Evolutionary conservation across 2,329 filamentous ascomycete genomes (phyloP), one percentile per base, ranked within the genome.

Genomic region (Alternaria ventricosa): DNA sequence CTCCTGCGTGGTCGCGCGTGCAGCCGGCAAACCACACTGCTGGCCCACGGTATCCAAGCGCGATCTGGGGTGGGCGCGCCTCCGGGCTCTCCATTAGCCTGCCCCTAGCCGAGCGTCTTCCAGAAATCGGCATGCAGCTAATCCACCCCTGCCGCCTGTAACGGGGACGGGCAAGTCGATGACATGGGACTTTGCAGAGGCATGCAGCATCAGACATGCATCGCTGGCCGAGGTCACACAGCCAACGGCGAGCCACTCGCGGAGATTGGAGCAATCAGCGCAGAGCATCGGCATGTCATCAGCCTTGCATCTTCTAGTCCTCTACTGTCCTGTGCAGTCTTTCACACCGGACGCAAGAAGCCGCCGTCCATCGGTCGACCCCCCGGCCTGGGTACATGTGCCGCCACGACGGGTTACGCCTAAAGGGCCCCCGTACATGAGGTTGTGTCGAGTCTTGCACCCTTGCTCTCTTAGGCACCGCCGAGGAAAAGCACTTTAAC

Each of bases 211-310:
- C 69, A 70, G 66, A 72, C 56, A 60, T 71, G 69, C 69, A 66
- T 63, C 66, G 58, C 63, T 55, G 49, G 57, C 65, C 57, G 60
- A 56, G 66, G 71, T 72, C 67, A 69, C 68, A 73, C 73, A 68
- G 63, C 69, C 74, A 78, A 78, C 74, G 71, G 75, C 70, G 68
- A 64, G 65, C 62, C 65, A 55, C 64, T 63, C 49, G 69, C 75
- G 70, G 75, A 78, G 68, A 77, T 77, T 78, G 74, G 74, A 69
- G 68, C 75, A 74, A 73, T 73, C 71, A 71, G 68, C 65, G 60
- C 61, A 57, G 57, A 56, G 63, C 49, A 53, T 20, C 33, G 28
- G 49, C 49, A 53, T 53, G 49, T 25, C 66, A 64, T 70, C 71
- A 74, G 74, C 74, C 72, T 76, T 71, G 69, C 68, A 57, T 20